Base-by-base conservation (phyloP, 352 stramenopile genomes). In the Aphanomyces cochlioides region DNA sequence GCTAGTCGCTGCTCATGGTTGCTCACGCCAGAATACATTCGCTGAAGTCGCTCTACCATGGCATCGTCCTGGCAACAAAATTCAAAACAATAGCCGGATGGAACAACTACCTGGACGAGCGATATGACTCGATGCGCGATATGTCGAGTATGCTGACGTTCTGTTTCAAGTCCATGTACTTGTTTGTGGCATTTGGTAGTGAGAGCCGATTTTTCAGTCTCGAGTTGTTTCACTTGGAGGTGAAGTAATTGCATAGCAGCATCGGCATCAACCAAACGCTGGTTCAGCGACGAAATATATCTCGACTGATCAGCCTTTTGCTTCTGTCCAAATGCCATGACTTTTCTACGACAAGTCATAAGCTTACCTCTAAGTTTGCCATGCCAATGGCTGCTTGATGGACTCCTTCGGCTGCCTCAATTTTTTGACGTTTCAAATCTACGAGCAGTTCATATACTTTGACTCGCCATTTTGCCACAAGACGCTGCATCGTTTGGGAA, bases 381-480 rank as follows among this genome's bases (percentile, higher is more conserved):
- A 13, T 6, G 28, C 61, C 56, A 56, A 17, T 7, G 5, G 40
- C 4, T 15, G 12, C 38, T 38, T 54, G 17, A 12, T 72, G 63
- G 3, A 66, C 17, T n/a, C 8, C 7, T 56, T 57, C 37, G 7
- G 73, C 61, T 0, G 66, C 53, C 12, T 34, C 7, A 4, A 90
- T 69, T 43, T 90, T 75, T 17, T 64, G 67, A 13, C 72, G 75
- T 67, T 82, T 77, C 6, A 79, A 60, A 43, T 86, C 81, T 8
- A 92, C 83, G 75, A 90, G 80, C 1, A 90, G 63, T 2, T 79
- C 53, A 3, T 90, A 75, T 4, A 79, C 81, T 67, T 89, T 90
- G 53, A 78, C 66, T n/a, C 84, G 77, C 84, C 84, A 92, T 13
- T 77, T 68, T 3, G 73, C 61, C 21, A 88, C 58, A 13, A 86